Percentiles rank a stretch among this genome's conserved stretches.
Evolutionary conservation across 2,329 filamentous ascomycete species (phyloP).

Genomic region (Dothideomycetes sp.): DNA sequence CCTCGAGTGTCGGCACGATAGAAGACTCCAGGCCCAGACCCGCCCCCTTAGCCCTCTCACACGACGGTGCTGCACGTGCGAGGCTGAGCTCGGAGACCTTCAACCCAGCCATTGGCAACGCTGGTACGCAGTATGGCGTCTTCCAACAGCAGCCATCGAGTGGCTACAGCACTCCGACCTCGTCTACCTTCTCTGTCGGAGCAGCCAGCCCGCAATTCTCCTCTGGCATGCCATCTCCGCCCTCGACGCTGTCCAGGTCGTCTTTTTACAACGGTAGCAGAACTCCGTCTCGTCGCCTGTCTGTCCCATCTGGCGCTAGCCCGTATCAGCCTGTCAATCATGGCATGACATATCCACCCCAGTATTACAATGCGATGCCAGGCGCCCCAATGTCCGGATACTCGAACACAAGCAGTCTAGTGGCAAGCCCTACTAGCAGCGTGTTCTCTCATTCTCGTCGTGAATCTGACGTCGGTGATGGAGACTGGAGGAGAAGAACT

Average conservation of each 20-base stretch:
- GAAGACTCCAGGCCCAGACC: slow-evolving; percentile 63
- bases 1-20: slow-evolving; percentile 55
- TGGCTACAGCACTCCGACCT: slow-evolving; percentile 73
- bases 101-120: slow-evolving; percentile 50
- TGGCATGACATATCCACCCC: slow-evolving; percentile 43
- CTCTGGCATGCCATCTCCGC: slow-evolving; percentile 60
- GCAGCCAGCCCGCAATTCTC: slow-evolving; percentile 68
- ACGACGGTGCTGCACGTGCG: slow-evolving; percentile 50
- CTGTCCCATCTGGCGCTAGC: slow-evolving; percentile 65
- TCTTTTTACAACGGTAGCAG: slow-evolving; percentile 64
- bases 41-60: slow-evolving; percentile 71
- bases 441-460: slow-evolving; percentile 52
- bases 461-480: slow-evolving; percentile 55
- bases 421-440: slow-evolving; percentile 57
- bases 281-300: slow-evolving; percentile 63
- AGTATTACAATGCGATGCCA: slow-evolving; percentile 44
- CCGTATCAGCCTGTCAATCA: slow-evolving; percentile 57
- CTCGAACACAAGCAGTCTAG: slow-evolving; percentile 49
- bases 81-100: slow-evolving; percentile 55
- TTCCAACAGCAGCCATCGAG: slow-evolving; percentile 59
- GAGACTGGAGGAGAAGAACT: slow-evolving; percentile 71
- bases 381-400: slow-evolving; percentile 42
- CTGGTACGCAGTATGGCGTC: slow-evolving; percentile 51
- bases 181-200: slow-evolving; percentile 67
- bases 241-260: slow-evolving; percentile 53